Conservation (phyloP, 208 protist species). For the Acanthamoeba divionensis region DNA sequence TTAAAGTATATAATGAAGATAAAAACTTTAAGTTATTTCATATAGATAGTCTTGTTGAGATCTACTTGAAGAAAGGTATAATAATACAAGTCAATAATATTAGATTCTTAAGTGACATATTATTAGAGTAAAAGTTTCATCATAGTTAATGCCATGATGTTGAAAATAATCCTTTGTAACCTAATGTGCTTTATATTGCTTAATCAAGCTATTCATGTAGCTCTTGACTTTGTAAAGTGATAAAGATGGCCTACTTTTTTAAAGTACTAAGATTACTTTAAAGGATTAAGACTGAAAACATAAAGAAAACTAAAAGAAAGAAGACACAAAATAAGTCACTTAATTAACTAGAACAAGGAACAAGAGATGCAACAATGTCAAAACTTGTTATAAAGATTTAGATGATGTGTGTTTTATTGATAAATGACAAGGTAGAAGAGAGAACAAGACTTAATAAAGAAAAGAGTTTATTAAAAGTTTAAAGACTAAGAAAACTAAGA, state of each 20-base stretch:
- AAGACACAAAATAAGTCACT: no score
- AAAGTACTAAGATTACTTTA: not conserved
- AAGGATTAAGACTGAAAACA: no score
- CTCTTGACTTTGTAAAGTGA: slow-evolving; percentile 5
- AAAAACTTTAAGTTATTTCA: not conserved
- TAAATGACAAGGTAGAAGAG: no score
- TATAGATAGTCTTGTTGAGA: not conserved
- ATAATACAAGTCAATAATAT: not conserved
- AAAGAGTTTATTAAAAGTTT: no score
- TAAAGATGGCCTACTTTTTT: not conserved
- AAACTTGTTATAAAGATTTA: no score
- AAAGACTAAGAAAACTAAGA: no score
- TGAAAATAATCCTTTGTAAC: slow-evolving; percentile 16
- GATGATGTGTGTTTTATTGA: no score
- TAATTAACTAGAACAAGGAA: no score
- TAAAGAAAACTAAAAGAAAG: no score
- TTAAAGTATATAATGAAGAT: not conserved
- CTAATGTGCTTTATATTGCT: not conserved
- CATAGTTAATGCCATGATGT: not conserved
- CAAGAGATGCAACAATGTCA: no score
- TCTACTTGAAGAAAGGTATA: not conserved
- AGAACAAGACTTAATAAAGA: no score
- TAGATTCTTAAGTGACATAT: not conserved
- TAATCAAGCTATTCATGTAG: not conserved
- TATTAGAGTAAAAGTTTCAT: not conserved